Percentiles rank a stretch among this genome's conserved stretches.
These are phyloP conservation scores for Ilyonectria mors-panacis DNA, from an alignment of 2,329 filamentous ascomycete genomes.

Conservation along the genomic window DNA sequence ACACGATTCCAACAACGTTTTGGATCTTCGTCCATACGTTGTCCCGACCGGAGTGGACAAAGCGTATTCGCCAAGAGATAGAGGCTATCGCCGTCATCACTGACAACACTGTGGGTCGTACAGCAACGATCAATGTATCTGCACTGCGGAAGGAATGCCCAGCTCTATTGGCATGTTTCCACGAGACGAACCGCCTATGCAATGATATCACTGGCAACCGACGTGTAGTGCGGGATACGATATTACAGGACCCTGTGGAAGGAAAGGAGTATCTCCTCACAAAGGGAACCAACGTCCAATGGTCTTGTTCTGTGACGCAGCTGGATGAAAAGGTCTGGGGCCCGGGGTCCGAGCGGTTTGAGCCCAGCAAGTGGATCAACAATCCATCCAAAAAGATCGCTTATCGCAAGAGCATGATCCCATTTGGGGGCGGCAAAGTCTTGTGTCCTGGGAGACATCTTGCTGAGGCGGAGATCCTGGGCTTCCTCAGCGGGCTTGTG, in stretches of 20 bases:
- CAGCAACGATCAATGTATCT: constrained; percentile 8
- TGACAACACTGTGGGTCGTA: background rate
- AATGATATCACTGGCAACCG: constrained; percentile 17
- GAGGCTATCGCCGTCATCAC: constrained; percentile 1
- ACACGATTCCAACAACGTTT: constrained; percentile 26
- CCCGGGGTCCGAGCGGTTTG: background rate
- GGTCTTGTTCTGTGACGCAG: constrained; percentile 19
- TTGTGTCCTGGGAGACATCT: constrained; percentile 27
- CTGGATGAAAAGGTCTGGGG: constrained; percentile 20
- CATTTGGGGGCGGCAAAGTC: constrained; percentile 30
- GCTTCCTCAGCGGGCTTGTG: constrained; percentile 15
- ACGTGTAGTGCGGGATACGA: constrained; percentile 13
- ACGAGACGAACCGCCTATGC: constrained; percentile 18
- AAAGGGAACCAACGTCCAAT: constrained; percentile 25
- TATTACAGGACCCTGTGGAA: constrained; percentile 12
- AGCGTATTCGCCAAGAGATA: constrained; percentile 15
- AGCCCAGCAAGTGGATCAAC: constrained; percentile 13
- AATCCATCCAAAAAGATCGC: constrained; percentile 8
- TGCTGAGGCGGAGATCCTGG: constrained; percentile 20
- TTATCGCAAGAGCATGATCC: constrained; percentile 20
- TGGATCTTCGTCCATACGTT: constrained; percentile 29
- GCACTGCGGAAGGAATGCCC: constrained; percentile 18
- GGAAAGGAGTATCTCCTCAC: constrained; percentile 26
- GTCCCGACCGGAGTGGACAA: constrained; percentile 5
- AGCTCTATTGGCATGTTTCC: constrained; percentile 19